Conservation (phyloP, 2,329 filamentous ascomycete genomes). For the Phialemonium atrogriseum region DNA sequence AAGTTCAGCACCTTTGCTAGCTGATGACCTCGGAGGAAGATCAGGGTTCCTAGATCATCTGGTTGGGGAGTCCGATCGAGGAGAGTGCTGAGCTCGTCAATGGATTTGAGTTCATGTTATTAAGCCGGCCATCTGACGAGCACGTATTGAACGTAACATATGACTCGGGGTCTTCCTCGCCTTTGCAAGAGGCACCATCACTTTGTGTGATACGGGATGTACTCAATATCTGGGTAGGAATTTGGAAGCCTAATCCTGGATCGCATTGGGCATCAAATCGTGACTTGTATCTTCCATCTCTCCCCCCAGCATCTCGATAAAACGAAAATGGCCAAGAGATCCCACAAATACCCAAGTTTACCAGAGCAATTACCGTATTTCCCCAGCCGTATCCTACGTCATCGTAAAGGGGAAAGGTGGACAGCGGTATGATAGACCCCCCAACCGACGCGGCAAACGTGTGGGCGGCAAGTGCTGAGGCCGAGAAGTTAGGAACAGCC, state of each 20-base stretch:
- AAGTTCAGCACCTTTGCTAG: background rate
- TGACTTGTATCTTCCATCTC: background rate
- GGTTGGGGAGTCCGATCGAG: background rate
- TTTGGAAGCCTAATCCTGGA: too few relatives aligned
- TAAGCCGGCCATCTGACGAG: background rate
- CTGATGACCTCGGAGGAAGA: conserved; percentile 1
- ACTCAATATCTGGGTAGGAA: background rate
- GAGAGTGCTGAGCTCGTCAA: background rate
- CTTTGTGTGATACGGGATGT: background rate
- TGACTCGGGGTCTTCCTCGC: background rate
- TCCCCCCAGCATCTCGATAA: background rate
- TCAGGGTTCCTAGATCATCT: background rate
- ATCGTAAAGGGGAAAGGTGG: background rate
- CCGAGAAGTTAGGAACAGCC: background rate
- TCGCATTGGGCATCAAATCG: background rate
- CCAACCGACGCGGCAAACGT: conserved; percentile 1
- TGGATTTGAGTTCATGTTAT: background rate
- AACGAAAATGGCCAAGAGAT: background rate
- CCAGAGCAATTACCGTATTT: background rate
- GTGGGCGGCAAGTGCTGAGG: conserved; percentile 1
- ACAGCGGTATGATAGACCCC: background rate
- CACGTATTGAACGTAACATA: background rate
- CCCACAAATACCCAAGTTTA: background rate
- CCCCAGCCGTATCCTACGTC: background rate
- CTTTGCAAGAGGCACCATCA: background rate